These are phyloP conservation scores for Aspergillus tubingensis DNA, from an alignment of 2,329 filamentous ascomycete genomes.

Conservation along the genomic window DNA sequence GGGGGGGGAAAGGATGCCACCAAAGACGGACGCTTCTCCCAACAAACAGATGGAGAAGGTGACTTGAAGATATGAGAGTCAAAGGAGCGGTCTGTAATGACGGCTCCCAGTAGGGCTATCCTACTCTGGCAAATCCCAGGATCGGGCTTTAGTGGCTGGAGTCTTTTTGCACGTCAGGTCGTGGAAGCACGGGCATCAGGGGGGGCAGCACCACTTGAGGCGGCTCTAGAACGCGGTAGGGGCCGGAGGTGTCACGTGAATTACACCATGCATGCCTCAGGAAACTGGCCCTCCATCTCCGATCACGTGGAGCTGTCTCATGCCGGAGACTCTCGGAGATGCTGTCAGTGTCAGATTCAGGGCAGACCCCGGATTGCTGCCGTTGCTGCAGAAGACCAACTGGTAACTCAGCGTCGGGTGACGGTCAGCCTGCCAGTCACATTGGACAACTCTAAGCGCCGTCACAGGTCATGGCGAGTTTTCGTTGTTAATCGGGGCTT, in stretches of 20 bases:
- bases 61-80: neutral
- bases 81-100: neutral
- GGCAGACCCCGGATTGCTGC: neutral
- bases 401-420: neutral
- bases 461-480: neutral
- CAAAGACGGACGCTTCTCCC: neutral
- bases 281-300: neutral
- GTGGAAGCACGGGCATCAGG: conserved; percentile 23
- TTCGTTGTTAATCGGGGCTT: neutral
- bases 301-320: conserved; percentile 12
- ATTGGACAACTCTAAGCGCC: neutral
- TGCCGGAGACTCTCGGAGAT: neutral
- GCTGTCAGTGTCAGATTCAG: too few relatives aligned
- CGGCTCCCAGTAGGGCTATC: conserved; percentile 15
- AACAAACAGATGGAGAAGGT: neutral
- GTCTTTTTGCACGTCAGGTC: conserved; percentile 17
- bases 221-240: conserved; percentile 28
- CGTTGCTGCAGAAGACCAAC: too few relatives aligned
- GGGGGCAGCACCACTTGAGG: conserved; percentile 13
- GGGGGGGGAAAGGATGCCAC: conserved; percentile 9
- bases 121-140: neutral
- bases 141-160: conserved; percentile 11
- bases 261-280: neutral
- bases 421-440: neutral
- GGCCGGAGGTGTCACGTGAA: conserved; percentile 18